Evolutionary conservation across 257 asterid species (phyloP).

Genomic region (Nicotiana knightiana): DNA sequence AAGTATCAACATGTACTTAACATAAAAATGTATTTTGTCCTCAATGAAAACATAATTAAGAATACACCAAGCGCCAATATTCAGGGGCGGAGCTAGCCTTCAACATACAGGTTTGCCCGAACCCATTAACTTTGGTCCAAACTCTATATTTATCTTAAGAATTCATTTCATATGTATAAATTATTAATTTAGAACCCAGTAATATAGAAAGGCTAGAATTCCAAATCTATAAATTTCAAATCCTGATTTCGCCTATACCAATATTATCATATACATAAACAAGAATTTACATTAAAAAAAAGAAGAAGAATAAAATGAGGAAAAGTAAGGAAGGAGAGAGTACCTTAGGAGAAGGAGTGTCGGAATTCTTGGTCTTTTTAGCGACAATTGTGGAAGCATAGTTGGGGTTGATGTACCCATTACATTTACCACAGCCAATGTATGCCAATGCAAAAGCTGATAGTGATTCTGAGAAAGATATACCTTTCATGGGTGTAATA

Average conservation of each 20-base stretch:
- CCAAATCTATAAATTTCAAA: too few species aligned
- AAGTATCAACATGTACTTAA: background rate
- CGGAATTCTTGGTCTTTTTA: slow-evolving; percentile 56
- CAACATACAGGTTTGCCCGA: too few species aligned
- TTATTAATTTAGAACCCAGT: too few species aligned
- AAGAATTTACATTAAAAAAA: background rate
- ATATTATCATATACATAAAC: background rate
- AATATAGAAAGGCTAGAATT: too few species aligned
- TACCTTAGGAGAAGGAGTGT: slow-evolving; percentile 58
- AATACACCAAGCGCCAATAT: background rate
- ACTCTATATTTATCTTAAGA: too few species aligned
- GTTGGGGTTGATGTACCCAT: slow-evolving; percentile 9
- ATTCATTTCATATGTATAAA: too few species aligned
- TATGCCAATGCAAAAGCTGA: slow-evolving; percentile 30
- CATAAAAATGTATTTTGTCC: background rate
- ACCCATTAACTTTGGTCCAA: too few species aligned
- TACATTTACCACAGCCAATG: slow-evolving; percentile 16
- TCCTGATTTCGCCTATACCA: too few species aligned
- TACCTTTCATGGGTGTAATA: slow-evolving; percentile 44
- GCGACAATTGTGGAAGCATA: slow-evolving; percentile 49
- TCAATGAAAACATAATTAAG: background rate
- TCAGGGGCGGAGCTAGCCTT: too few species aligned
- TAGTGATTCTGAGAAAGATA: slow-evolving; percentile 31
- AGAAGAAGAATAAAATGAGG: background rate
- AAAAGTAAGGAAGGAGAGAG: background rate